Conservation (phyloP, 2,329 filamentous ascomycete species). For the Apiospora malaysiana region DNA sequence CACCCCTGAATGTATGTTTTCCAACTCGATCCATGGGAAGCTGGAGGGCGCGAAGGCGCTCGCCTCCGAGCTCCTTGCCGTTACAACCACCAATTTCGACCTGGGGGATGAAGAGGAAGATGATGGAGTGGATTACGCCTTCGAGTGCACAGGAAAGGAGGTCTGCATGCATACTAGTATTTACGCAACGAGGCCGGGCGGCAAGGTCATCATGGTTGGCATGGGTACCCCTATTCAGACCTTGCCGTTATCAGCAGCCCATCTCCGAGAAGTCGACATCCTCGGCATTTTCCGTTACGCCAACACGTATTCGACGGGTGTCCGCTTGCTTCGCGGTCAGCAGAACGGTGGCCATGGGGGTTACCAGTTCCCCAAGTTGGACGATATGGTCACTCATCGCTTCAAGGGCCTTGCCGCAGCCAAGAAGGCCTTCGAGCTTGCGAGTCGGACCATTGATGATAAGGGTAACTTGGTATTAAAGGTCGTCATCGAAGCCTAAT, state of each 20-base stretch:
- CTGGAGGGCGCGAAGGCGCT: slow-evolving; percentile 57
- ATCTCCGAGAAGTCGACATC: slow-evolving; percentile 77
- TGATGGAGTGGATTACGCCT: slow-evolving; percentile 71
- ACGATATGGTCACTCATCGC: slow-evolving; percentile 76
- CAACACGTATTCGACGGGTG: slow-evolving; percentile 76
- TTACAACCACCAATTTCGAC: slow-evolving; percentile 41
- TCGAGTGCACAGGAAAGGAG: slow-evolving; percentile 80
- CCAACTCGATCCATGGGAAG: slow-evolving; percentile 50
- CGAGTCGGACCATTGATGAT: slow-evolving; percentile 70
- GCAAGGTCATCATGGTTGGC: slow-evolving; percentile 76
- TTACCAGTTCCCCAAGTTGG: slow-evolving; percentile 64
- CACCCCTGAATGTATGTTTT: slow-evolving; percentile 53
- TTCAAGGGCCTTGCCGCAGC: slow-evolving; percentile 69
- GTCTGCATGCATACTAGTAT: slow-evolving; percentile 77
- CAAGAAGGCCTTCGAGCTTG: slow-evolving; percentile 71
- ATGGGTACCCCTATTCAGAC: slow-evolving; percentile 82
- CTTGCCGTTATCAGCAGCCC: slow-evolving; percentile 73
- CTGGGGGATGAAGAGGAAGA: slow-evolving; percentile 59
- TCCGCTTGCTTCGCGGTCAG: slow-evolving; percentile 61
- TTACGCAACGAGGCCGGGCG: slow-evolving; percentile 72
- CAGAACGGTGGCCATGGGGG: slow-evolving; percentile 40
- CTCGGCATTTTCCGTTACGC: slow-evolving; percentile 79
- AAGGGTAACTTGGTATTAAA: slow-evolving; percentile 74
- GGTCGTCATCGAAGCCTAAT: slow-evolving; percentile 66
- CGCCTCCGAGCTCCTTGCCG: slow-evolving; percentile 55